A percentile compares a stretch with the other conserved stretches of the same genome.
Conservation (phyloP, 2,329 filamentous ascomycete genomes). For the Falciphora oryzae region DNA sequence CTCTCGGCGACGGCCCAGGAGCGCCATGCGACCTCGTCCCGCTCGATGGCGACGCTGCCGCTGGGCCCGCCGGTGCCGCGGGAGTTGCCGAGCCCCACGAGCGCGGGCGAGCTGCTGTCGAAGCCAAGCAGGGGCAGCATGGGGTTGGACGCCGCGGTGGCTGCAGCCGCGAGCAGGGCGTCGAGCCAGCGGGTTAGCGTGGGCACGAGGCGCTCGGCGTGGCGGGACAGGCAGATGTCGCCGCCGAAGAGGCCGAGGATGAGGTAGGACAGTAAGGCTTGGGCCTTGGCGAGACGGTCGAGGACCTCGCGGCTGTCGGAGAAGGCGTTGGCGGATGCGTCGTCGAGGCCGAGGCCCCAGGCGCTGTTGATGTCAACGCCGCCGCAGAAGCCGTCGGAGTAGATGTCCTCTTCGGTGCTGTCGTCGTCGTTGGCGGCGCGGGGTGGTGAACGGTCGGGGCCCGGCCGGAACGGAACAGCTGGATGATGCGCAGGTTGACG, state of each 20-base stretch:
- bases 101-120: background rate
- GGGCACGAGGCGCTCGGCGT: conserved; percentile 29
- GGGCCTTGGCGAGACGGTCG: conserved; percentile 34
- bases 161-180: background rate
- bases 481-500: conserved; percentile 16
- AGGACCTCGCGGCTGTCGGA: conserved; percentile 12
- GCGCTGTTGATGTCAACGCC: conserved; percentile 9
- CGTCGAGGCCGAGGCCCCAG: conserved; percentile 1
- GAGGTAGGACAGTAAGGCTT: conserved; percentile 44
- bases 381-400: conserved; percentile 1
- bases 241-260: conserved; percentile 46
- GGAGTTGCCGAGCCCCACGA: background rate
- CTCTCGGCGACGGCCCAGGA: conserved; percentile 29
- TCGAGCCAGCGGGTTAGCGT: background rate
- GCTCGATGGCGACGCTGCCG: background rate
- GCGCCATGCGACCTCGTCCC: conserved; percentile 14
- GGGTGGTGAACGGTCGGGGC: no score
- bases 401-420: no score
- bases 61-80: background rate
- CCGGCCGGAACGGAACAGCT: conserved; percentile 1
- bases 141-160: background rate
- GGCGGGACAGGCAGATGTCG: conserved; percentile 35
- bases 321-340: background rate
- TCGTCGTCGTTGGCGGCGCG: no score
- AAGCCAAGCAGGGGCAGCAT: background rate